Base-by-base conservation (phyloP, 148 eudicot genomes). In the Selenicereus undatus region DNA sequence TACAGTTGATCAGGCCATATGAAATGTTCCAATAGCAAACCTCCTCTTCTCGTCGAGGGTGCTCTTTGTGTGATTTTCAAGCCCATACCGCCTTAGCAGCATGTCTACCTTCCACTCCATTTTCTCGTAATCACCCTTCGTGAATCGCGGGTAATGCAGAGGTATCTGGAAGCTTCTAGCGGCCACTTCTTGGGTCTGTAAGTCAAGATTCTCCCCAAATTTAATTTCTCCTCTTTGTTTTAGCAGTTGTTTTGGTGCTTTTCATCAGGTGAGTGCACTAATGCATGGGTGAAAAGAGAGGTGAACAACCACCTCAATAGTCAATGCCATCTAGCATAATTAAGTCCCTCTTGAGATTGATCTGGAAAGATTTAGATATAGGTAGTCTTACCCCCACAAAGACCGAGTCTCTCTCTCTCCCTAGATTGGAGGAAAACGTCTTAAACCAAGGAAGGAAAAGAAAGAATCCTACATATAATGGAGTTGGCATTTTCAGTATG, bases 51-150 rank as follows among this genome's bases (percentile, higher is more conserved):
- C 86, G 8, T 84, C 82, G 29, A 84, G 78, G 30, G 54, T 74
- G 1, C 86, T 87, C 60, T 80, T 83, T 69, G 82, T 29, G 36
- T 78, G 84, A 81, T 81, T 76, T 24, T 73, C 80, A 42, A 87
- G 82, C 17, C 89, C 89, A 76, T 87, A 87, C 11, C 82, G 65
- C 69, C 80, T 76, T 29, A 85, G 68, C 56, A 87, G 65, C 84
- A 70, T 78, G 27, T 87, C 89, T 74, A 87, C 75, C 81, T 75
- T 87, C 87, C 86, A 80, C 42, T 85, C 89, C 89, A 87, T 87
- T 62, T 48, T 78, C 73, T 62, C 85, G 32, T 85, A 87, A 36
- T 87, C 86, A 7, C 58, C 73, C 84, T 76, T 87, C 8, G 16
- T 76, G 75, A 83, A 87, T 60, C 84, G 78, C 8, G 87, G 89